Evolutionary conservation across 352 stramenopile species (phyloP), one percentile per base, ranked within the genome.

Genomic region (Pythium volutum): DNA sequence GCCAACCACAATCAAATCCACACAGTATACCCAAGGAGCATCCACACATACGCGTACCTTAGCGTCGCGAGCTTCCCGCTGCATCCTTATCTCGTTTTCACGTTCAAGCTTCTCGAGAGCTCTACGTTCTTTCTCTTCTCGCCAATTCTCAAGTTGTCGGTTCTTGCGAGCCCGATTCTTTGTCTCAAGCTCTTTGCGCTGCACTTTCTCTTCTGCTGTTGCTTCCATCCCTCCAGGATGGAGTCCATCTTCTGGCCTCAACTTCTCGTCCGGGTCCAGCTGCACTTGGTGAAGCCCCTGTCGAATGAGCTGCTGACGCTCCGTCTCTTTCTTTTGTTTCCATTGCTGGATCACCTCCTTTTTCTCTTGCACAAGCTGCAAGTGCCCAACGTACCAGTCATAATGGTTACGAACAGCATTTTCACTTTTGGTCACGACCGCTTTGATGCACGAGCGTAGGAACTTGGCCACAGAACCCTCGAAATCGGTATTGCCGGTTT

Each of bases 301-400:
- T 12, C 66, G 60, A 47, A 80, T 74, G 36, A 79, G 68, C 20
- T 77, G 68, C 20, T 76, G 59, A 0, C 76, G 74, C 22, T 84
- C 67, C 15, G 55, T 57, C 54, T 86, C 73, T 62, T 89, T 91
- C 16, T 53, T 46, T 18, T 59, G 26, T 43, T 81, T 85, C 84
- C 84, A 93, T 22, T 73, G 65, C 3, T 73, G 49, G 27, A 93
- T 81, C 36, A 73, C 70, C 0, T 67, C 54, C 38, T 87, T 88
- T 53, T 91, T 91, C 53, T 87, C 74, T 25, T 86, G 66, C 0
- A 86, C 31, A 22, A 91, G 63, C 26, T 66, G 27, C 27, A 89
- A 39, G 22, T 91, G 72, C 11, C 58, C 58, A 20, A 88, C 29
- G 59, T 91, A 91, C 84, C 84, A 93, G 14, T 83, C 67, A 16